These are phyloP conservation scores for Malbranchea cinnamomea DNA, from an alignment of 2,329 filamentous ascomycete genomes.

Conservation along the genomic window DNA sequence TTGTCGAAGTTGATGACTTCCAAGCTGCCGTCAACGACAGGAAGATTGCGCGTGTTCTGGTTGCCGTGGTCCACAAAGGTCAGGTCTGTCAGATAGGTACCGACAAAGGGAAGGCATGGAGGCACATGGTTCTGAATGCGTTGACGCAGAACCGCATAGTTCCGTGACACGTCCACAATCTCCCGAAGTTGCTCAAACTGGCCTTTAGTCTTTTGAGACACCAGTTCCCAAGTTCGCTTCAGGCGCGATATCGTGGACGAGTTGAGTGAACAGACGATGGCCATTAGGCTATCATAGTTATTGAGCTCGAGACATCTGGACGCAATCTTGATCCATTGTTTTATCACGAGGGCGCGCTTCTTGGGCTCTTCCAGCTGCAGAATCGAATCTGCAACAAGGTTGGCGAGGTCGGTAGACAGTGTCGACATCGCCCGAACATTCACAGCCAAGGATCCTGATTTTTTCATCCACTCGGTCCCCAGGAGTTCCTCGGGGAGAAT, in stretches of 20 bases:
- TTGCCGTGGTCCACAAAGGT: constrained; percentile 95
- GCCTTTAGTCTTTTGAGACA: constrained; percentile 70
- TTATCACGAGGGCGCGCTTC: constrained; percentile 78
- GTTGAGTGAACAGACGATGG: constrained; percentile 87
- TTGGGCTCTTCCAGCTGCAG: constrained; percentile 79
- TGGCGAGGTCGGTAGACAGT: constrained; percentile 80
- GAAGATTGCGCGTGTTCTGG: constrained; percentile 64
- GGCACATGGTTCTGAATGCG: constrained; percentile 74
- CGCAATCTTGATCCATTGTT: constrained; percentile 96
- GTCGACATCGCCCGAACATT: constrained; percentile 92
- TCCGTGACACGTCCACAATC: constrained; percentile 80
- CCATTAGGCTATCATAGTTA: constrained; percentile 95
- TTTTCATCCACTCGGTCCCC: constrained; percentile 88
- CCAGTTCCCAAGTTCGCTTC: constrained; percentile 78
- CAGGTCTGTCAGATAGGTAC: constrained; percentile 89
- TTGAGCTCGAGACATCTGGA: constrained; percentile 73
- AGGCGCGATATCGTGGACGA: constrained; percentile 80
- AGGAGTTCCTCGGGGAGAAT: constrained; percentile 88
- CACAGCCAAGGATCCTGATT: constrained; percentile 58
- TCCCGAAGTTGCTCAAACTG: constrained; percentile 62
- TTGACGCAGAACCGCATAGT: constrained; percentile 74
- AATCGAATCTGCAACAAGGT: constrained; percentile 86
- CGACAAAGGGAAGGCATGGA: constrained; percentile 87
- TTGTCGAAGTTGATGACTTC: constrained; percentile 97
- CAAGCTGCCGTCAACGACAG: constrained; percentile 45